Percentiles rank a stretch among this genome's conserved stretches.
These are phyloP conservation scores for Lepiota venenata DNA, from an alignment of 768 basidiomycete species.

Conservation along the genomic window DNA sequence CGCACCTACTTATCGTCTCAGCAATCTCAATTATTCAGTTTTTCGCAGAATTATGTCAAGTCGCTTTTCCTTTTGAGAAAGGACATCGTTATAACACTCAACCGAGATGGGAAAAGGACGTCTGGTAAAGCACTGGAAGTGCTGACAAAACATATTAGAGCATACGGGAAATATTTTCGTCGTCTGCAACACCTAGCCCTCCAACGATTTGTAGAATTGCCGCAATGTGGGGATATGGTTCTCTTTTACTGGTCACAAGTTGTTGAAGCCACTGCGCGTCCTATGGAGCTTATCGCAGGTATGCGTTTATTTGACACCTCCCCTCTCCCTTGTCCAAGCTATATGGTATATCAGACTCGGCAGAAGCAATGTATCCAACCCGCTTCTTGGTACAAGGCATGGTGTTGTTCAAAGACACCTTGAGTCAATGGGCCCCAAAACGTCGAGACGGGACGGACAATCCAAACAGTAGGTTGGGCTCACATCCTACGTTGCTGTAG, in stretches of 20 bases:
- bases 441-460: conserved; percentile 60
- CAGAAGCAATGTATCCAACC: conserved; percentile 66
- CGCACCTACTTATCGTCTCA: conserved; percentile 22
- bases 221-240: conserved; percentile 62
- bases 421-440: conserved; percentile 71
- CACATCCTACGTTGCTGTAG: neutral
- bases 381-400: conserved; percentile 81
- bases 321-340: neutral
- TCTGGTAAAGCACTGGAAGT: conserved; percentile 45
- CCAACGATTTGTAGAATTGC: conserved; percentile 58
- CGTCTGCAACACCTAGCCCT: conserved; percentile 62
- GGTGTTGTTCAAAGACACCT: conserved; percentile 81
- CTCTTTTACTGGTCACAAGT: conserved; percentile 83
- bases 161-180: conserved; percentile 81
- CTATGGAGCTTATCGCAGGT: conserved; percentile 58
- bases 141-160: conserved; percentile 64
- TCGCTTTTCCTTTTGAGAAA: conserved; percentile 56
- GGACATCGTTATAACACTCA: conserved; percentile 42
- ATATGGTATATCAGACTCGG: conserved; percentile 45
- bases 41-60: conserved; percentile 54
- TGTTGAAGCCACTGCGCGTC: conserved; percentile 59
- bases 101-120: conserved; percentile 30
- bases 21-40: conserved; percentile 61
- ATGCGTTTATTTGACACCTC: conserved; percentile 6
- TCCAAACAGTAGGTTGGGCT: conserved; percentile 44